phyloP scores from a whole-genome alignment of 768 basidiomycete genomes.

The Kwoniella botswanensis region DNA sequence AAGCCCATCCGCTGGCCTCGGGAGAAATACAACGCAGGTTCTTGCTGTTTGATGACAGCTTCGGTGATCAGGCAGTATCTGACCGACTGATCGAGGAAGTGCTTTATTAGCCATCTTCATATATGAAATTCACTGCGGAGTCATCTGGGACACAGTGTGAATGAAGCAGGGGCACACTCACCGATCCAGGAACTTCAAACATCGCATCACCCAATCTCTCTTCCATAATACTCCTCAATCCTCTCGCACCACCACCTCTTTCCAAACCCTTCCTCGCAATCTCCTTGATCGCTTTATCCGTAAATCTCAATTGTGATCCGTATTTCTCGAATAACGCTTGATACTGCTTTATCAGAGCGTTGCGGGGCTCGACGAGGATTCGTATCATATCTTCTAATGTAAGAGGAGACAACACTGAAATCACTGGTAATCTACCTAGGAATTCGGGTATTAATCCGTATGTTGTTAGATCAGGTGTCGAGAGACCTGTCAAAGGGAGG shows the following conservation, averaged over 20 bases:
- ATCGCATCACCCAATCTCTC: conserved; percentile 80
- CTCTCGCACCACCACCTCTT: conserved; percentile 87
- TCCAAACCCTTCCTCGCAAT: conserved; percentile 78
- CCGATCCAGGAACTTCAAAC: conserved; percentile 64
- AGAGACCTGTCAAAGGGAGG: conserved; percentile 39
- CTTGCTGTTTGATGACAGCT: conserved; percentile 69
- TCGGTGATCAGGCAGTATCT: conserved; percentile 81
- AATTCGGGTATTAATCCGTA: conserved; percentile 98
- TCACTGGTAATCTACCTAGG: conserved; percentile 87
- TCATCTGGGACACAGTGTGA: too few species aligned
- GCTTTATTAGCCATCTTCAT: too few species aligned
- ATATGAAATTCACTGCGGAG: too few species aligned
- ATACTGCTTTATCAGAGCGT: conserved; percentile 89
- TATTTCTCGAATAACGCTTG: conserved; percentile 80
- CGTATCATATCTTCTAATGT: conserved; percentile 79
- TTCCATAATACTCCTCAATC: conserved; percentile 89
- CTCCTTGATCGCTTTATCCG: conserved; percentile 75
- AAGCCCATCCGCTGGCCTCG: conserved; percentile 51
- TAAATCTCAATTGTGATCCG: conserved; percentile 85
- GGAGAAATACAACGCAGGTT: conserved; percentile 75
- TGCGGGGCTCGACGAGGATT: conserved; percentile 90
- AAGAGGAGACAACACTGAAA: conserved; percentile 79
- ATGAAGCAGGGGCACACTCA: conserved; percentile 21
- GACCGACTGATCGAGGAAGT: conserved; percentile 72
- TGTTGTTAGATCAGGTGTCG: conserved; percentile 72